phyloP scores from a whole-genome alignment of 768 basidiomycete species.

The Rubroboletus pulcherrimus region DNA sequence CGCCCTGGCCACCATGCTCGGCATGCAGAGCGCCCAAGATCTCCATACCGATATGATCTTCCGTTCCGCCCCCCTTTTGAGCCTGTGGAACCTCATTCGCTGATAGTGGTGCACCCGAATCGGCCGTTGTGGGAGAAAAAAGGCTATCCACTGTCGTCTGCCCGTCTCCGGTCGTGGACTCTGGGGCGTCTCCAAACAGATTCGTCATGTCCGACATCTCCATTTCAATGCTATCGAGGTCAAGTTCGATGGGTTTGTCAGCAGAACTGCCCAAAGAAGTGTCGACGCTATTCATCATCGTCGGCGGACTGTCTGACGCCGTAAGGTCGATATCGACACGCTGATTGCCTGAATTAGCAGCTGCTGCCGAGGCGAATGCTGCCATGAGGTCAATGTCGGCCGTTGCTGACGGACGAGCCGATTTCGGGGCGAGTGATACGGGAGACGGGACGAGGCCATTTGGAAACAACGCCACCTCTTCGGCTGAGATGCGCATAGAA shows the following conservation, averaged over 20 bases:
- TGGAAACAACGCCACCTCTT: constrained; percentile 55
- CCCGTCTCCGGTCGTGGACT: constrained; percentile 33
- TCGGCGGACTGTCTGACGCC: constrained; percentile 33
- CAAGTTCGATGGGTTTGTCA: constrained; percentile 80
- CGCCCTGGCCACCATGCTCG: constrained; percentile 14
- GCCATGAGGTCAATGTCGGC: constrained; percentile 65
- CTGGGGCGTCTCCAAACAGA: constrained; percentile 51
- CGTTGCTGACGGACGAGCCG: constrained; percentile 57
- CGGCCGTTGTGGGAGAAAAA: constrained; percentile 46
- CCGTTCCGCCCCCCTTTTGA: constrained; percentile 15
- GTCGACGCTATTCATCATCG: constrained; percentile 28
- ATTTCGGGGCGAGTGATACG: constrained; percentile 78
- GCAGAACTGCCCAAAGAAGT: constrained; percentile 54
- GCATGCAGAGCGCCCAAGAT: constrained; percentile 35
- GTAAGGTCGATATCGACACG: constrained; percentile 60
- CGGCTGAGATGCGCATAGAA: constrained; percentile 59
- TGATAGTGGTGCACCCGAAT: constrained; percentile 16
- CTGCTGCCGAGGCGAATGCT: constrained; percentile 48
- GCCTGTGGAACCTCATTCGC: constrained; percentile 13
- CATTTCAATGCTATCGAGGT: constrained; percentile 65
- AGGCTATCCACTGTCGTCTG: constrained; percentile 42
- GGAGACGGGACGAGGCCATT: constrained; percentile 66
- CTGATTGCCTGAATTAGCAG: constrained; percentile 28
- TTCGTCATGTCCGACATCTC: constrained; percentile 49
- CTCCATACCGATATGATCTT: constrained; percentile 31